Percentiles rank a stretch among this genome's conserved stretches.
Evolutionary conservation across 768 basidiomycete species (phyloP).

Genomic region (Boletus bicolor): DNA sequence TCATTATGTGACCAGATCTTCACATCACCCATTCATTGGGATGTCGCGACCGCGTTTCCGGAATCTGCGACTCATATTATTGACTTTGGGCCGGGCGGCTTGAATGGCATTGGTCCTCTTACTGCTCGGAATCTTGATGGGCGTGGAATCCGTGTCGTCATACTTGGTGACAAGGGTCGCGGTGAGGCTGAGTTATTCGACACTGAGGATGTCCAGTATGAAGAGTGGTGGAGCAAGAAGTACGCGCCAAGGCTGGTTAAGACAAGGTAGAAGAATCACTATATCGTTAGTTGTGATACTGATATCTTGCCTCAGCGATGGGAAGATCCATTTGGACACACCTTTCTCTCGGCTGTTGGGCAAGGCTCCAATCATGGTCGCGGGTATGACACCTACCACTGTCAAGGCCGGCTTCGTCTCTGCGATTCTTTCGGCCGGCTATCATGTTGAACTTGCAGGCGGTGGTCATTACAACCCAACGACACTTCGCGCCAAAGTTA

Average conservation of each 20-base stretch:
- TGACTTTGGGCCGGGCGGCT: conserved; percentile 95
- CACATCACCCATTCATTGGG: conserved; percentile 89
- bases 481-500: conserved; percentile 84
- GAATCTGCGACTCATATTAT: conserved; percentile 88
- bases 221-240: conserved; percentile 90
- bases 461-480: conserved; percentile 94
- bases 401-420: conserved; percentile 95
- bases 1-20: conserved; percentile 94
- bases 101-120: conserved; percentile 89
- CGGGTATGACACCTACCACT: conserved; percentile 98
- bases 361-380: conserved; percentile 99
- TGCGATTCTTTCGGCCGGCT: conserved; percentile 89
- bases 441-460: conserved; percentile 95
- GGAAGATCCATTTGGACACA: conserved; percentile 88
- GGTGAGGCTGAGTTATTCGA: conserved; percentile 86
- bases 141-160: conserved; percentile 85
- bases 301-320: conserved; percentile 56
- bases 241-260: conserved; percentile 83
- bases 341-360: conserved; percentile 94
- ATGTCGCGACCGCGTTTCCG: conserved; percentile 85
- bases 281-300: not conserved
- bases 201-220: conserved; percentile 59
- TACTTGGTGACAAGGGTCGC: conserved; percentile 87
- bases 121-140: conserved; percentile 91
- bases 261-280: conserved; percentile 58